phyloP scores from a whole-genome alignment of 2,329 filamentous ascomycete genomes.

The Periconia sp. region DNA sequence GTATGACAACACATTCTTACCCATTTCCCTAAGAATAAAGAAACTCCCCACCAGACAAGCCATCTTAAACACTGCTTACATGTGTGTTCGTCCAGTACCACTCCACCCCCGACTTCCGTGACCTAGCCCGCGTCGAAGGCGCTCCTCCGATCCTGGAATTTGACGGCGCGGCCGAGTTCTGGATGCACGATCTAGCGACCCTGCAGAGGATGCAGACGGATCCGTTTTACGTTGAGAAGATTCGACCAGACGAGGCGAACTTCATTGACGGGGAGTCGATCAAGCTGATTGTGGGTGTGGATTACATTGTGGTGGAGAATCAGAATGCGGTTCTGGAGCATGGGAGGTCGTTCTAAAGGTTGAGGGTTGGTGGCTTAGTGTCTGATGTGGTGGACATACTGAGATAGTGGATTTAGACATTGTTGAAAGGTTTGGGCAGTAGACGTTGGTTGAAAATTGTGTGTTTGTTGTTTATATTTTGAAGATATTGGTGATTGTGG shows the following conservation, averaged over 20 bases:
- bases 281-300: neutral
- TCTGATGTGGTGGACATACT: too few relatives aligned
- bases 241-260: neutral
- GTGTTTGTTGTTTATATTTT: too few relatives aligned
- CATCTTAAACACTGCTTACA: neutral
- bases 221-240: neutral
- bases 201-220: neutral
- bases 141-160: neutral
- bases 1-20: neutral
- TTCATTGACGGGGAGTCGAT: neutral
- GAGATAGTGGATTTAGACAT: too few relatives aligned
- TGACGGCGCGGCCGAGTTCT: neutral
- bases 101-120: neutral
- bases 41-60: neutral
- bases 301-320: neutral
- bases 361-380: too few relatives aligned
- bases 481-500: too few relatives aligned
- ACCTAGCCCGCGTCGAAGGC: neutral
- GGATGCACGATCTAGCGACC: neutral
- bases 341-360: neutral
- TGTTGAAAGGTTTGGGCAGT: too few relatives aligned
- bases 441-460: too few relatives aligned
- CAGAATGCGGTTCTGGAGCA: neutral
- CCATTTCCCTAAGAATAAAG: neutral
- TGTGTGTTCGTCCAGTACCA: neutral